These are phyloP conservation scores for Vaccinium corymbosum DNA, from an alignment of 148 eudicot genomes.

Conservation along the genomic window DNA sequence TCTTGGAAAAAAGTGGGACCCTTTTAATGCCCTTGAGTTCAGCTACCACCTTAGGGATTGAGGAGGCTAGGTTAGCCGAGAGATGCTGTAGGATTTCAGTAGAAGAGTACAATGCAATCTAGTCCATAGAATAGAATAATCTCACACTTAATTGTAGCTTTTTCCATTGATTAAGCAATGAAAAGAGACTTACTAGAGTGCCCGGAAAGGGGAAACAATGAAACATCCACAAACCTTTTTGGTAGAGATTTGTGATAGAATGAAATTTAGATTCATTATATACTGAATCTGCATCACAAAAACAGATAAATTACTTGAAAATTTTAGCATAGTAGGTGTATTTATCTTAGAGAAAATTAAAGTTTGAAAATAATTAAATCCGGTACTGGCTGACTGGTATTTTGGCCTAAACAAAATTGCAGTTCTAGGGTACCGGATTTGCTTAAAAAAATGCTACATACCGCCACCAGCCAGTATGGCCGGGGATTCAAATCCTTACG, in stretches of 20 bases:
- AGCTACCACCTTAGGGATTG: not conserved
- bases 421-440: no score
- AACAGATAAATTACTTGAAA: not conserved
- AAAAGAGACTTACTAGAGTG: not conserved
- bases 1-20: not conserved
- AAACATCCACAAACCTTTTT: not conserved
- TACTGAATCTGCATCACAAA: not conserved
- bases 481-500: not conserved
- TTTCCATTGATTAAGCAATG: not conserved
- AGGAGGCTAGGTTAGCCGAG: not conserved
- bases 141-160: not conserved
- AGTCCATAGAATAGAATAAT: not conserved
- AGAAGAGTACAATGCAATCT: not conserved
- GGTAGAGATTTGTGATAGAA: not conserved
- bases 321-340: no score
- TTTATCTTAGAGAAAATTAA: no score
- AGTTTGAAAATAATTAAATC: no score
- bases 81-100: not conserved
- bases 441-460: no score
- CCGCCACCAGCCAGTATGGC: no score
- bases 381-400: no score
- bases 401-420: no score
- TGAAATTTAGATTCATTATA: not conserved
- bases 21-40: not conserved
- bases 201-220: not conserved